phyloP scores from a whole-genome alignment of 345 rosid genomes.

The Erysimum cheiranthoides region DNA sequence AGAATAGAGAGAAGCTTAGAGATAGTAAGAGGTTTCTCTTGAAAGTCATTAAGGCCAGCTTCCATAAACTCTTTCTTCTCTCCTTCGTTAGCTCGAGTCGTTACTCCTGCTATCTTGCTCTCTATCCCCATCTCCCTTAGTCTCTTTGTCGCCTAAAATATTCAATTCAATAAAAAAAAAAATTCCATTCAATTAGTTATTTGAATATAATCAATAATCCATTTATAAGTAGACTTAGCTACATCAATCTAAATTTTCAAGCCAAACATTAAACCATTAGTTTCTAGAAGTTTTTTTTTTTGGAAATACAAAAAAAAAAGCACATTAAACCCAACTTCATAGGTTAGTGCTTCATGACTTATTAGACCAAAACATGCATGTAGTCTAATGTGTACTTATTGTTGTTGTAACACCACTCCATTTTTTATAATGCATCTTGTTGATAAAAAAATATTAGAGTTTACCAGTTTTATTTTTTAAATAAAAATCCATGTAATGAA shows the following conservation, averaged over 20 bases:
- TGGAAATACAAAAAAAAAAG: too few relatives aligned
- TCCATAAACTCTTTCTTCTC: constrained; percentile 65
- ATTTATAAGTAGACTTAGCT: background rate
- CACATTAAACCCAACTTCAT: too few relatives aligned
- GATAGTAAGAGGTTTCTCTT: constrained; percentile 79
- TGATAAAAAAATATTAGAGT: too few relatives aligned
- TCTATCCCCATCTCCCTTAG: constrained; percentile 77
- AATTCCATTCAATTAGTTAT: background rate
- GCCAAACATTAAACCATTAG: too few relatives aligned
- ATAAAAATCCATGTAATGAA: too few relatives aligned
- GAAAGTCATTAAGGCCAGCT: constrained; percentile 80
- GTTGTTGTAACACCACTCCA: too few relatives aligned
- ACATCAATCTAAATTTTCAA: background rate
- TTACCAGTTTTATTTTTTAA: too few relatives aligned
- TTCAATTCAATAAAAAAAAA: background rate
- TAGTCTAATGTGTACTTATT: too few relatives aligned
- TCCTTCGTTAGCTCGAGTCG: constrained; percentile 51
- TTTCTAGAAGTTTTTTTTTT: too few relatives aligned
- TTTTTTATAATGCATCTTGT: too few relatives aligned
- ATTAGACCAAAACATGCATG: too few relatives aligned
- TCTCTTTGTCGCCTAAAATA: constrained; percentile 63
- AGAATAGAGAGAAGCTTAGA: constrained; percentile 65
- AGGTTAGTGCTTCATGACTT: too few relatives aligned
- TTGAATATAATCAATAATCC: background rate
- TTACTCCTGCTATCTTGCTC: constrained; percentile 73